Conservation (phyloP, 2,329 filamentous ascomycete species). For the Pseudofabraea citricarpa region DNA sequence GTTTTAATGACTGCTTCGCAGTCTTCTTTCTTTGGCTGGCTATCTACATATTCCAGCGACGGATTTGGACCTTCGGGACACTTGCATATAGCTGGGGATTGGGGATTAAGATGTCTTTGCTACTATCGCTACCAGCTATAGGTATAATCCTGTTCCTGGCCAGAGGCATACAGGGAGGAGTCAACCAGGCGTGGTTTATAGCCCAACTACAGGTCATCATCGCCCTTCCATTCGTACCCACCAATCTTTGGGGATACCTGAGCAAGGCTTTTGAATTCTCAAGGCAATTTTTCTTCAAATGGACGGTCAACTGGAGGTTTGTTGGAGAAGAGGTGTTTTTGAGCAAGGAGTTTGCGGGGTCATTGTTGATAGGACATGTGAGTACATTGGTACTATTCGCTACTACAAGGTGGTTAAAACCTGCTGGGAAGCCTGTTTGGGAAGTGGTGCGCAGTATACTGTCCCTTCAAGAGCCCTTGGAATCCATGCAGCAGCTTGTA, state of each 20-base stretch:
- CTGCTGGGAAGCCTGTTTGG: slow-evolving; percentile 44
- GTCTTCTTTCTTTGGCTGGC: slow-evolving; percentile 76
- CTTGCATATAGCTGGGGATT: slow-evolving; percentile 73
- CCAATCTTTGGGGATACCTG: slow-evolving; percentile 67
- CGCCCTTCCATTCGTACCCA: slow-evolving; percentile 62
- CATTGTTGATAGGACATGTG: slow-evolving; percentile 51
- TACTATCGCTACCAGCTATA: slow-evolving; percentile 78
- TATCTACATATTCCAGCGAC: slow-evolving; percentile 72
- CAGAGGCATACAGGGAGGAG: slow-evolving; percentile 57
- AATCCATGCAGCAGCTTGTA: slow-evolving; percentile 40
- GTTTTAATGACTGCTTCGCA: slow-evolving; percentile 95
- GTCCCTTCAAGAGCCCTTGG: slow-evolving; percentile 27
- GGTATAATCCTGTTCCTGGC: slow-evolving; percentile 72
- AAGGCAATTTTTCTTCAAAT: slow-evolving; percentile 89
- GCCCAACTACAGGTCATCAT: slow-evolving; percentile 69
- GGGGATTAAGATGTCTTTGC: slow-evolving; percentile 91
- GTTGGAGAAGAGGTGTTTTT: slow-evolving; percentile 80
- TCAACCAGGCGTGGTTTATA: slow-evolving; percentile 69
- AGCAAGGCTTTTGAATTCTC: slow-evolving; percentile 85
- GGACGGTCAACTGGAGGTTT: slow-evolving; percentile 99
- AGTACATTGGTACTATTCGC: slow-evolving; percentile 52
- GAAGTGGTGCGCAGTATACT: slow-evolving; percentile 33
- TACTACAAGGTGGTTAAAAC: slow-evolving; percentile 54
- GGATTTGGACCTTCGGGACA: slow-evolving; percentile 68
- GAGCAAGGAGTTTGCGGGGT: slow-evolving; percentile 54